These are phyloP conservation scores for Coniochaeta sp. DNA, from an alignment of 2,329 filamentous ascomycete species.

Conservation along the genomic window DNA sequence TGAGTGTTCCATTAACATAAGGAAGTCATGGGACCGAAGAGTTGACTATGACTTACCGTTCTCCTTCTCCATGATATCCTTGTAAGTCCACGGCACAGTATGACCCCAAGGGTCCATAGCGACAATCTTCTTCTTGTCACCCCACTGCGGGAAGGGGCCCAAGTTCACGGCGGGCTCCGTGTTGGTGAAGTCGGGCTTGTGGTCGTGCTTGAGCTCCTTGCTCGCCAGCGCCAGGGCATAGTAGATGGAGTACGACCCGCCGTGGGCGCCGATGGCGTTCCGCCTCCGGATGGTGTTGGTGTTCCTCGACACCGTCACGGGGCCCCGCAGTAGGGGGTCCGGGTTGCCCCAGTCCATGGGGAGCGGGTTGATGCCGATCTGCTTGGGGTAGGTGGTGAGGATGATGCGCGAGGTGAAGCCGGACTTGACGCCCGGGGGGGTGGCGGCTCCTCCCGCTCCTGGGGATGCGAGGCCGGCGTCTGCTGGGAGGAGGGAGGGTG, in stretches of 20 bases:
- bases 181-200: constrained; percentile 64
- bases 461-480: constrained; percentile 16
- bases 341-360: constrained; percentile 79
- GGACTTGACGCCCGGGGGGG: constrained; percentile 26
- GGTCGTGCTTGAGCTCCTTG: constrained; percentile 77
- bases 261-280: constrained; percentile 58
- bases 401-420: constrained; percentile 48
- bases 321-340: constrained; percentile 70
- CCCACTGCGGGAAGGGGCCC: constrained; percentile 85
- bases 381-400: constrained; percentile 77
- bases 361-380: constrained; percentile 89
- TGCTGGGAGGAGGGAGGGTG: constrained; percentile 15
- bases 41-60: constrained; percentile 39
- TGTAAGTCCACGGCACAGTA: constrained; percentile 75
- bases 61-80: constrained; percentile 69
- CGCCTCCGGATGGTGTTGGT: constrained; percentile 69
- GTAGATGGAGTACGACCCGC: constrained; percentile 94
- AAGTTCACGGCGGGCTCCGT: constrained; percentile 85
- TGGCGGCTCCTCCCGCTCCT: constrained; percentile 19
- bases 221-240: constrained; percentile 89
- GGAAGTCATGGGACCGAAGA: not conserved
- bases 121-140: constrained; percentile 86
- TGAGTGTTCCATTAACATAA: constrained; percentile 17
- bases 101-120: constrained; percentile 96
- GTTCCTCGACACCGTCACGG: constrained; percentile 77